Evolutionary conservation across 352 stramenopile genomes (phyloP).

Genomic region (Aphanomyces stellatus): DNA sequence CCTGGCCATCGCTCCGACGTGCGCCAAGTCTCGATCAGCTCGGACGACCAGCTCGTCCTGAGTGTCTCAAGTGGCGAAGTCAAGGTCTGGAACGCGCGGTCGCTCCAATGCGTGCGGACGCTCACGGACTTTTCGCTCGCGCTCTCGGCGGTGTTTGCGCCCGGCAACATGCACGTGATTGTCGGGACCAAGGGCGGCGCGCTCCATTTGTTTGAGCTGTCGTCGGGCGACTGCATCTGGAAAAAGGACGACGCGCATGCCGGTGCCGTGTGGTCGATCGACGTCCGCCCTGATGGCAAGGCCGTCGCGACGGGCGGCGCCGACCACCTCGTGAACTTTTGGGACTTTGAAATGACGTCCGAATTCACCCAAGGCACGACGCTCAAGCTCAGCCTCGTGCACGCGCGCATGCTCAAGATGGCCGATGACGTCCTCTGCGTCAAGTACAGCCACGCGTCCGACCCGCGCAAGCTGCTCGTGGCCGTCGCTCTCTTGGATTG

Average conservation of each 20-base stretch:
- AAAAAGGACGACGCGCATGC: slow-evolving; percentile 84
- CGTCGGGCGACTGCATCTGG: slow-evolving; percentile 90
- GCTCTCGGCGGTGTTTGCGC: slow-evolving; percentile 92
- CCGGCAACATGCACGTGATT: slow-evolving; percentile 95
- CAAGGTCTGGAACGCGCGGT: slow-evolving; percentile 91
- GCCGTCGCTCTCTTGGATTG: slow-evolving; percentile 91
- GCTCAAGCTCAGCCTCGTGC: slow-evolving; percentile 89
- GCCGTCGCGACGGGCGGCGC: slow-evolving; percentile 93
- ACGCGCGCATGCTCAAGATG: slow-evolving; percentile 97
- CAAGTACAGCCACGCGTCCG: slow-evolving; percentile 90
- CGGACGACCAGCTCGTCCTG: slow-evolving; percentile 86
- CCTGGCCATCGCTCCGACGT: slow-evolving; percentile 90
- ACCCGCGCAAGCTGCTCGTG: slow-evolving; percentile 81
- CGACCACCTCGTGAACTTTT: slow-evolving; percentile 99
- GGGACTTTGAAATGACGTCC: slow-evolving; percentile 90
- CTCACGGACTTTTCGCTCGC: slow-evolving; percentile 76
- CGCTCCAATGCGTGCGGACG: slow-evolving; percentile 86
- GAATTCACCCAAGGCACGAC: slow-evolving; percentile 22
- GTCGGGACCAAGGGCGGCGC: slow-evolving; percentile 96
- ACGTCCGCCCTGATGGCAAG: slow-evolving; percentile 87
- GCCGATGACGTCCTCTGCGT: slow-evolving; percentile 97
- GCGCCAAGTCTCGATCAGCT: slow-evolving; percentile 76
- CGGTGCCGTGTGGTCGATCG: slow-evolving; percentile 95
- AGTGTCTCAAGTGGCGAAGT: slow-evolving; percentile 76
- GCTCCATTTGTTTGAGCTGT: slow-evolving; percentile 91